Evolutionary conservation across 2,329 filamentous ascomycete genomes (phyloP).

Genomic region (Rhynchosporium agropyri): DNA sequence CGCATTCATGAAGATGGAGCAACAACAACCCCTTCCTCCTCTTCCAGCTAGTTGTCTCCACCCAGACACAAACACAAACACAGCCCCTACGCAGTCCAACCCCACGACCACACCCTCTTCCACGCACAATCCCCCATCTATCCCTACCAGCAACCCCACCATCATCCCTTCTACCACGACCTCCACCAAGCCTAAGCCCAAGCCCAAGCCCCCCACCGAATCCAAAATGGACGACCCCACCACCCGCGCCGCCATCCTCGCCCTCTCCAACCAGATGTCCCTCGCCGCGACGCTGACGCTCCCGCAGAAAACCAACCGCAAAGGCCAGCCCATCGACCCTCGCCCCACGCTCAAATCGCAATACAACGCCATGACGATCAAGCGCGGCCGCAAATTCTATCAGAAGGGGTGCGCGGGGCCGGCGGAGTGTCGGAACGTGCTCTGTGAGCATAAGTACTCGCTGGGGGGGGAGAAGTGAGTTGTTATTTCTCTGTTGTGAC

Average conservation of each 20-base stretch:
- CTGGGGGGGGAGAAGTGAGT: neutral
- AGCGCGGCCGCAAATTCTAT: conserved; percentile 4
- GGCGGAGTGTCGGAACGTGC: conserved; percentile 10
- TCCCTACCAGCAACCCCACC: neutral
- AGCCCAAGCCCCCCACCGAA: neutral
- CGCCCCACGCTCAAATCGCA: neutral
- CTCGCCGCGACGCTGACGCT: neutral
- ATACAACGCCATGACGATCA: conserved; percentile 9
- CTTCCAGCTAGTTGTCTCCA: no score
- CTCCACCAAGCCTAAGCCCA: neutral
- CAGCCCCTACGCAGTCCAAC: no score
- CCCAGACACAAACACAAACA: no score
- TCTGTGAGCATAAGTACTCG: conserved; percentile 11
- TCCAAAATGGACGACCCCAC: no score
- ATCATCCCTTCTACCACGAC: neutral
- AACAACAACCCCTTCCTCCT: no score
- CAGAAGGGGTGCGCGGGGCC: conserved; percentile 6
- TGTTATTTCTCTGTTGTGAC: no score
- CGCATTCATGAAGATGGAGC: no score
- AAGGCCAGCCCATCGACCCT: neutral
- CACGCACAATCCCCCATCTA: neutral
- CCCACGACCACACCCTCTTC: neutral
- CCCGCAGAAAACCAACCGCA: neutral
- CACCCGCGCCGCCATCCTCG: no score
- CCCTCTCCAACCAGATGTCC: neutral